phyloP scores from a whole-genome alignment of 2,329 filamentous ascomycete species.

The Pestalotiopsis fici region DNA sequence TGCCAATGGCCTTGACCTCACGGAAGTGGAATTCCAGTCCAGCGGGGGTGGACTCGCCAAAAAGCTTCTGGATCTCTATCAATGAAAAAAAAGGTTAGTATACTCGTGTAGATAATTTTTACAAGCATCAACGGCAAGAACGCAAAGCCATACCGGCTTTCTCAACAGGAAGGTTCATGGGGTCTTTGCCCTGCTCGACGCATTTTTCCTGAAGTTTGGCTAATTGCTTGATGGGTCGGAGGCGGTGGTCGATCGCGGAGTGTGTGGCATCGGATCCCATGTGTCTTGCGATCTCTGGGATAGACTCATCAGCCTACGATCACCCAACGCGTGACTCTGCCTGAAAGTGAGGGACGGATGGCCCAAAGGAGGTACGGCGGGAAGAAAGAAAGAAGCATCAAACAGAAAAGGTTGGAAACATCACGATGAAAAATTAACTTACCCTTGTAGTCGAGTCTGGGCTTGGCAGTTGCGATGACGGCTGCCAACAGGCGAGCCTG shows the following conservation, averaged over 20 bases:
- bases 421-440: constrained; percentile 28
- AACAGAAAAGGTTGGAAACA: not conserved
- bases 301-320: not conserved
- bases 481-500: constrained; percentile 62
- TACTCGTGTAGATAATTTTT: not conserved
- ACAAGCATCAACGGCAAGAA: not conserved
- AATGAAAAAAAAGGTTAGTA: not conserved
- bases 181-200: constrained; percentile 30
- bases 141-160: constrained; percentile 1
- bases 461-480: constrained; percentile 55
- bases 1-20: constrained; percentile 53
- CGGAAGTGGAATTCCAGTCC: constrained; percentile 65
- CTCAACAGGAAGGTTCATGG: constrained; percentile 31
- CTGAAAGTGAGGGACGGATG: not conserved
- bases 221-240: constrained; percentile 39
- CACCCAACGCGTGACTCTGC: not conserved
- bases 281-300: constrained; percentile 13
- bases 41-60: constrained; percentile 57
- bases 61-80: constrained; percentile 61
- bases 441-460: constrained; percentile 65
- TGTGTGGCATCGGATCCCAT: constrained; percentile 33
- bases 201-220: constrained; percentile 34
- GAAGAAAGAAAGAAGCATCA: constrained; percentile 7
- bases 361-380: not conserved
- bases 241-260: constrained; percentile 36